Percentiles rank a stretch among this genome's conserved stretches.
Evolutionary conservation across 345 rosid species (phyloP).

Genomic region (Euphorbia tirucalli): DNA sequence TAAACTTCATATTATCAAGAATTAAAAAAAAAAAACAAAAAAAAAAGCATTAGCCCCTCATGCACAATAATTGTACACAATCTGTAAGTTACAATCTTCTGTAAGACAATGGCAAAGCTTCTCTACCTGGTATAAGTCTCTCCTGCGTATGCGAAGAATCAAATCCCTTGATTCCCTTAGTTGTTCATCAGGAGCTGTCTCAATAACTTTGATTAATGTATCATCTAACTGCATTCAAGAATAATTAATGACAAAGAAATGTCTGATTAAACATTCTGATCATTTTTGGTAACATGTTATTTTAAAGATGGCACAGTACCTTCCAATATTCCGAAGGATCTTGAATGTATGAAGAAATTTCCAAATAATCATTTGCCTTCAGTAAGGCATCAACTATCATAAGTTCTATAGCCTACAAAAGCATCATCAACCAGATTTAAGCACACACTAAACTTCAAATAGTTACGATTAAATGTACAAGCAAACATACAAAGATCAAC

Average conservation of each 20-base stretch:
- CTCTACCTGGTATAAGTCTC: conserved; percentile 78
- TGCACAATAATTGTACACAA: no score
- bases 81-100: background rate
- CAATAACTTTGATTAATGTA: conserved; percentile 74
- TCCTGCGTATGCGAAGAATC: conserved; percentile 76
- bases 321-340: conserved; percentile 90
- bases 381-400: conserved; percentile 89
- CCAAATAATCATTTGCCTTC: conserved; percentile 63
- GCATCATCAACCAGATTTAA: conserved; percentile 8
- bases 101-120: background rate
- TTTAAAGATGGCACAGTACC: conserved; percentile 42
- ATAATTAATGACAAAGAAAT: conserved; percentile 4
- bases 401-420: conserved; percentile 78
- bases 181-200: conserved; percentile 67
- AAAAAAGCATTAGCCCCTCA: background rate
- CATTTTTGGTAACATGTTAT: background rate
- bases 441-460: conserved; percentile 6
- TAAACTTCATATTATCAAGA: background rate
- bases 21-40: no score
- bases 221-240: conserved; percentile 73
- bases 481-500: background rate
- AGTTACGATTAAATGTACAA: background rate
- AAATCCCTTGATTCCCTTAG: conserved; percentile 78
- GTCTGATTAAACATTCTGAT: conserved; percentile 9
- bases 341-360: conserved; percentile 56